Base-by-base conservation (phyloP, 345 rosid genomes). In the Rhizophora mangle region DNA sequence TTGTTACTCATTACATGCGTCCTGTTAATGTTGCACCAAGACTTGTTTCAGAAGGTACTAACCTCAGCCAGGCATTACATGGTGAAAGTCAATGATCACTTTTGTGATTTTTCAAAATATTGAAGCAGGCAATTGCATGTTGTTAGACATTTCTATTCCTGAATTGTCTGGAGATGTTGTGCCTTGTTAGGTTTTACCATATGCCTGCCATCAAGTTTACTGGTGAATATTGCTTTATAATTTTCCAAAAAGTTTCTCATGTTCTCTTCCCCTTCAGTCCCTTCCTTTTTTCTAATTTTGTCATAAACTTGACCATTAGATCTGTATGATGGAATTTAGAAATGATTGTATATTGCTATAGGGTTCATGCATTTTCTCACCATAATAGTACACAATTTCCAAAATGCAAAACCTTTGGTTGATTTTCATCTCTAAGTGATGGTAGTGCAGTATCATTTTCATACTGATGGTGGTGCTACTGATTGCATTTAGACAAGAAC, bases 1-100 rank as follows among this genome's bases (percentile, higher is more conserved):
- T 91, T 2, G 82, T 91, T 64, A 86, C 90, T 62, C 97, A 93
- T 77, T 93, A 91, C 76, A 93, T 93, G 96, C 89, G 97, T 24
- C 97, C 98, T 7, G 53, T 82, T 62, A 91, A 89, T 68, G 73
- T 76, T 72, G 97, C 98, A 76, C 97, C 98, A 5, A 84, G 97
- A 74, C 84, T 93, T 51, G 84, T 93, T 74, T 87, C 93, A 16
- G 89, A 85, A 85, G 95, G 98, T 91, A 79, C 68, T 24, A 3
- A 26, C 52, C 63, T 67, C 37, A 61, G 63, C 54, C 20, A 19
- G 55, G 21, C 73, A 49, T 49, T 66, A 30, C 54, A 34, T 32
- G 34, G 29, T 65, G 18, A 43, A 13, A 13, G 49, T 43, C 18
- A 39, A 39, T 10, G 49, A 43, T 13, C 19, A 11, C 18, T 71